Evolutionary conservation across 257 asterid species (phyloP).

Genomic region (Asclepias syriaca): DNA sequence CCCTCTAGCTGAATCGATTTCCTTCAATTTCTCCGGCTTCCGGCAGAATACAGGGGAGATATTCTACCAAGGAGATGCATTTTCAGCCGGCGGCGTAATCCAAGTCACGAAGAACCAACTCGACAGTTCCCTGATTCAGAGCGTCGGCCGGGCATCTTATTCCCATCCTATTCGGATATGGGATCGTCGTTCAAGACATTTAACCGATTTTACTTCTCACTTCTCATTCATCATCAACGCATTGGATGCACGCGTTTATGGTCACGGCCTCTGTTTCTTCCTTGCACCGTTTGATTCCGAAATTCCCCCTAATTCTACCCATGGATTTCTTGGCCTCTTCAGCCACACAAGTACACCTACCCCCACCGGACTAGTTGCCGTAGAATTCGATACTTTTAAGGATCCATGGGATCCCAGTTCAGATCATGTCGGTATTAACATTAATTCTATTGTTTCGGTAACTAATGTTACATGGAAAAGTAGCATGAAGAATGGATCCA

Average conservation of each 20-base stretch:
- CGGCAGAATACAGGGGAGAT: conserved; percentile 2
- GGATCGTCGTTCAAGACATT: conserved; percentile 21
- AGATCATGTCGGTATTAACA: conserved; percentile 35
- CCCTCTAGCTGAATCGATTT: background rate
- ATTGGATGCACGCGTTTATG: background rate
- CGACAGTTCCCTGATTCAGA: background rate
- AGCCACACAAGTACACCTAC: background rate
- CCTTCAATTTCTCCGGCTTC: conserved; percentile 13
- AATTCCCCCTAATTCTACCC: conserved; percentile 17
- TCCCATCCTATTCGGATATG: conserved; percentile 21
- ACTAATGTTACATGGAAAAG: conserved; percentile 21
- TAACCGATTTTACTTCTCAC: conserved; percentile 26
- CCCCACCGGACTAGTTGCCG: conserved; percentile 13
- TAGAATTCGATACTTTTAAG: conserved; percentile 23
- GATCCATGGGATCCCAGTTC: conserved; percentile 33
- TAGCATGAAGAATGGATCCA: conserved; percentile 13
- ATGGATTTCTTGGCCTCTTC: conserved; percentile 21
- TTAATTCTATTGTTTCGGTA: conserved; percentile 20
- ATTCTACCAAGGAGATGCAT: conserved; percentile 14
- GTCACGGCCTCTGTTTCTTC: conserved; percentile 28
- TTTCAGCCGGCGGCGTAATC: conserved; percentile 2
- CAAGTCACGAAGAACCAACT: conserved; percentile 12
- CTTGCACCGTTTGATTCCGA: conserved; percentile 21
- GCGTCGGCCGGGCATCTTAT: conserved; percentile 35
- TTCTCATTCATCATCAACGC: conserved; percentile 25